These are phyloP conservation scores for Globisporangium ultimum DNA, from an alignment of 352 stramenopile genomes.

Conservation along the genomic window DNA sequence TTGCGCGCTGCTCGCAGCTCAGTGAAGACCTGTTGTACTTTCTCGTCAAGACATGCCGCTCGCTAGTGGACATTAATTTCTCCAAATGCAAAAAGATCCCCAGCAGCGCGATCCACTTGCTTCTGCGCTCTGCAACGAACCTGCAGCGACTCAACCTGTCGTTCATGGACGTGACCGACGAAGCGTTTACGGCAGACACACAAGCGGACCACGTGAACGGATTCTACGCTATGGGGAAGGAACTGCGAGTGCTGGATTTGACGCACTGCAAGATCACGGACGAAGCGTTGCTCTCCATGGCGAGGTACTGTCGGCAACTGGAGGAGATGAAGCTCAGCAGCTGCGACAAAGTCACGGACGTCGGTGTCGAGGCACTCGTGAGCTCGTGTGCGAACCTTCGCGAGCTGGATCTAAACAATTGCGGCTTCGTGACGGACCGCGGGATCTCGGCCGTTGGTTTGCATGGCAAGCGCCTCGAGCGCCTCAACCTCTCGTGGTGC, in stretches of 20 bases:
- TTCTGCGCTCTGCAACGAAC: conserved; percentile 55
- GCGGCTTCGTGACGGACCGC: conserved; percentile 72
- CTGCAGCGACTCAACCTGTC: conserved; percentile 76
- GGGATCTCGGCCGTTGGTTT: conserved; percentile 50
- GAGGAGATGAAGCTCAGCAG: conserved; percentile 72
- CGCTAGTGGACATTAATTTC: conserved; percentile 76
- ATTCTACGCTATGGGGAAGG: conserved; percentile 42
- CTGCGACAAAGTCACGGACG: conserved; percentile 78
- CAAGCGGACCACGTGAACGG: conserved; percentile 22
- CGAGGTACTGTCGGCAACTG: conserved; percentile 56
- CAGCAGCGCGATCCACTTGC: conserved; percentile 64
- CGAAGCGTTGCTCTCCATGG: conserved; percentile 53
- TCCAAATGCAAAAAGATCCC: conserved; percentile 83
- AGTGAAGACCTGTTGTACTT: conserved; percentile 74
- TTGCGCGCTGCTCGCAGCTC: conserved; percentile 81
- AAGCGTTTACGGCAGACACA: conserved; percentile 49
- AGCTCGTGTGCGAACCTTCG: conserved; percentile 47
- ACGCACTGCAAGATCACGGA: conserved; percentile 78
- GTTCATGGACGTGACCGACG: conserved; percentile 80
- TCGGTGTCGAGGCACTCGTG: conserved; percentile 63
- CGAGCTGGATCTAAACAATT: conserved; percentile 75
- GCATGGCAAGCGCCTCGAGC: conserved; percentile 54
- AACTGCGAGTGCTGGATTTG: conserved; percentile 58
- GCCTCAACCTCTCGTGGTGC: conserved; percentile 82
- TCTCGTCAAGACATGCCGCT: conserved; percentile 72